These are phyloP conservation scores for Blastobotrys malaysiensis DNA, from an alignment of 1,139 yeast species.

Conservation along the genomic window DNA sequence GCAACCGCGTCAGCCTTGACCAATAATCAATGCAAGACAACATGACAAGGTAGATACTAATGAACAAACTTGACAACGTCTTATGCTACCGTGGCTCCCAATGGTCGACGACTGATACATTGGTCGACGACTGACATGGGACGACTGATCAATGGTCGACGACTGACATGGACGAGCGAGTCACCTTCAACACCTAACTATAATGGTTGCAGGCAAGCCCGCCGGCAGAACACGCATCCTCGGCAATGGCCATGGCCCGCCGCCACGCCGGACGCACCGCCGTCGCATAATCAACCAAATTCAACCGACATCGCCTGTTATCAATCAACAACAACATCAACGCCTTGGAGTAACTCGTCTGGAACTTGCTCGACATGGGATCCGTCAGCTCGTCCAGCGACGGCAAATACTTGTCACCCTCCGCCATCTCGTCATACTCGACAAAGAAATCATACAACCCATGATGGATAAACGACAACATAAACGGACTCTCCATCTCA, in stretches of 20 bases:
- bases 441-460: slow-evolving; percentile 12
- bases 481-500: slow-evolving; percentile 1
- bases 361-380: slow-evolving; percentile 2
- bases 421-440: slow-evolving; percentile 8
- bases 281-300: not conserved
- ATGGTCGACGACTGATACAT: too few relatives aligned
- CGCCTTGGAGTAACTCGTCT: slow-evolving; percentile 1
- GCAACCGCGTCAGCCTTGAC: too few relatives aligned
- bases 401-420: slow-evolving; percentile 1
- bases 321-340: slow-evolving; percentile 1
- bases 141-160: too few relatives aligned
- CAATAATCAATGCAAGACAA: too few relatives aligned
- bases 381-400: slow-evolving; percentile 9
- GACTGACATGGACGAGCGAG: too few relatives aligned
- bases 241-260: not conserved
- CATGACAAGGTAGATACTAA: too few relatives aligned
- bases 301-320: slow-evolving; percentile 4
- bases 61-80: too few relatives aligned
- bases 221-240: not conserved
- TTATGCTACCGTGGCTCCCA: too few relatives aligned
- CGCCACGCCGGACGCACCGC: not conserved
- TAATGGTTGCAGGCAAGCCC: not conserved
- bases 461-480: slow-evolving; percentile 6
- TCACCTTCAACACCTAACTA: too few relatives aligned
- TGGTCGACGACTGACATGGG: too few relatives aligned